Base-by-base conservation (phyloP, 2,329 filamentous ascomycete genomes). In the Alternaria triticimaculans region DNA sequence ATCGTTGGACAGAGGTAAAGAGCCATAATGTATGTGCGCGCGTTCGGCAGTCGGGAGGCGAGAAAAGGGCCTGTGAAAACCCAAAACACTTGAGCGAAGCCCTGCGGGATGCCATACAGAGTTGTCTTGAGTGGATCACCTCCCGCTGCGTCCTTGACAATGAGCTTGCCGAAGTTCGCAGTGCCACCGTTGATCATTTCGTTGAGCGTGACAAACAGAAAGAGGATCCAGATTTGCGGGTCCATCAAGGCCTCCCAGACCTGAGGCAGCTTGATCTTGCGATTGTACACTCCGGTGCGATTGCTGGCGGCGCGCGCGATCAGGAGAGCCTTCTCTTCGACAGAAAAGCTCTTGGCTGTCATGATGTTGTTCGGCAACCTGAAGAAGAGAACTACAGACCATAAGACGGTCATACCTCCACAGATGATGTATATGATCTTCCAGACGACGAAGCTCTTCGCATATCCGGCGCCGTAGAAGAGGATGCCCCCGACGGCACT, bases 111-210 rank as follows among this genome's bases (percentile, higher is more conserved):
- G 0, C 85, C 86, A 4, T 86, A 80, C 0, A 83, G 83, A 0
- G 85, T 86, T 0, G 87, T 87, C 8, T 80, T 69, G 0, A 86
- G 77, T 0, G 83, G 67, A 51, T 83, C 79, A 7, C 50, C 68
- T 5, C 60, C 46, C 18, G 82, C 82, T 3, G 86, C 75, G 1
- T 84, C 82, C 60, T 87, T 87, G 71, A 87, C 82, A 58, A 88
- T 87, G 21, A 86, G 80, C 58, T 86, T 87, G 43, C 84, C 83
- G 65, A 88, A 88, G 66, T 85, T 87, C 6, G 86, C 83, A 9
- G 86, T 74, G 0, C 86, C 86, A 4, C 85, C 85, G 53, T 83
- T 88, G 65, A 87, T 82, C 2, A 81, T 76, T 67, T 88, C 86
- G 60, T 88, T 88, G 18, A 87, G 73, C 0, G 88, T 74, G 4